Percentiles rank a stretch among this genome's conserved stretches.
These are phyloP conservation scores for Didymella arachidicola DNA, from an alignment of 2,329 filamentous ascomycete species.

Conservation along the genomic window DNA sequence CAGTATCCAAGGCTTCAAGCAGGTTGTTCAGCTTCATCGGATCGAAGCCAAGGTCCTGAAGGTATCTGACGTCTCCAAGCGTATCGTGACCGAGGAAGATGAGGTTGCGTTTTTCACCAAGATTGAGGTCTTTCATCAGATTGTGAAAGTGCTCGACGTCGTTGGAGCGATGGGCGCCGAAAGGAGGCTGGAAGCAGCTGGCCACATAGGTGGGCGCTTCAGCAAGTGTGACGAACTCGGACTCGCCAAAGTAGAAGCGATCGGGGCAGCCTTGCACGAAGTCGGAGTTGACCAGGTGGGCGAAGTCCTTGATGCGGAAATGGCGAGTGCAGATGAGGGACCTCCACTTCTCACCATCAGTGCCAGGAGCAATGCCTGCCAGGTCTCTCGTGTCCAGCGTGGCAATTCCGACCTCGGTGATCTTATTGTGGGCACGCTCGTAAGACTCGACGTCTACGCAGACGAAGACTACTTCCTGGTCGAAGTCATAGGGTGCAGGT, in stretches of 20 bases:
- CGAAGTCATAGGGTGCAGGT: constrained; percentile 47
- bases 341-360: constrained; percentile 71
- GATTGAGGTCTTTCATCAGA: constrained; percentile 21
- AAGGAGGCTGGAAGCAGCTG: constrained; percentile 65
- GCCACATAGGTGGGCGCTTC: constrained; percentile 59
- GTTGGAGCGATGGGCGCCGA: constrained; percentile 46
- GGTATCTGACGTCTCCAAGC: constrained; percentile 71
- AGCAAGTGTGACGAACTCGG: constrained; percentile 61
- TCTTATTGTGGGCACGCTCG: constrained; percentile 68
- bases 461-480: constrained; percentile 70
- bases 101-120: constrained; percentile 62
- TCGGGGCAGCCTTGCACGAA: constrained; percentile 78
- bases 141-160: constrained; percentile 3
- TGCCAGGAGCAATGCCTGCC: constrained; percentile 64
- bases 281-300: constrained; percentile 68
- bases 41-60: constrained; percentile 71
- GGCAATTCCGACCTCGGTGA: constrained; percentile 88
- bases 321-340: constrained; percentile 73
- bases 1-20: constrained; percentile 75
- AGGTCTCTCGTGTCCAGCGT: constrained; percentile 76
- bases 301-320: constrained; percentile 76
- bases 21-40: constrained; percentile 63
- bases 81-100: constrained; percentile 83
- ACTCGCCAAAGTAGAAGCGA: constrained; percentile 74
- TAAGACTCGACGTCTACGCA: constrained; percentile 84